Evolutionary conservation across 1,139 yeast genomes (phyloP), one percentile per base, ranked within the genome.

Genomic region (Kodamaea plutei): DNA sequence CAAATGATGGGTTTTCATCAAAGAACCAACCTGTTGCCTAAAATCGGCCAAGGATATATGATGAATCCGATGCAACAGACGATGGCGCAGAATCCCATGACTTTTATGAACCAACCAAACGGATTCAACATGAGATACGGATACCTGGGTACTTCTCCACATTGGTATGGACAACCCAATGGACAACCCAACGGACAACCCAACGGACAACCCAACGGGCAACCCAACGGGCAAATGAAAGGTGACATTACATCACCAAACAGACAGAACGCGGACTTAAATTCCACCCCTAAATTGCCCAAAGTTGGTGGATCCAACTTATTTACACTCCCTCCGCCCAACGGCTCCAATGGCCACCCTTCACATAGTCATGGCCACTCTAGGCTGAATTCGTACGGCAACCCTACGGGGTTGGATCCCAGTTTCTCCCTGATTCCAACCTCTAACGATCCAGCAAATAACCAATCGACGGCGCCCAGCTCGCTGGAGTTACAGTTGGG

Each of bases 301-400:
- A 64, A 63, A 40, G 61, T 59, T 8, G 41, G 51, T 7, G 50
- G 50, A 6, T 41, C 45, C 31, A 51, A 50, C 29, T 44, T 62
- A 30, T 64, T 51, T 38, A 61, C 52, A 37, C 47, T 63, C 29
- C 67, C 67, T 5, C 66, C 65, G 4, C 64, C 65, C 7, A 34
- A 36, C 23, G 28, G 28, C 9, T 9, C 23, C 4, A 38, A 30
- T 12, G 31, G 28, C 8, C 21, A 8, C 10, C n/a, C n/a, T n/a
- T 10, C 21, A 8, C 21, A 33, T 35, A 24, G 41, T 34, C 4
- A 33, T 33, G 10, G 53, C 8, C 56, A 52, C 30, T 51, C 59
- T 10, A 52, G 63, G 28, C 58, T 50, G 51, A 58, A 57, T 37
- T 54, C 61, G 13, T 57, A 56, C 34, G 36, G 29, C 12, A 21